A percentile compares a stretch with the other conserved stretches of the same genome.
Evolutionary conservation across 2,329 filamentous ascomycete species (phyloP).

Genomic region (Hirsutella thompsonii): DNA sequence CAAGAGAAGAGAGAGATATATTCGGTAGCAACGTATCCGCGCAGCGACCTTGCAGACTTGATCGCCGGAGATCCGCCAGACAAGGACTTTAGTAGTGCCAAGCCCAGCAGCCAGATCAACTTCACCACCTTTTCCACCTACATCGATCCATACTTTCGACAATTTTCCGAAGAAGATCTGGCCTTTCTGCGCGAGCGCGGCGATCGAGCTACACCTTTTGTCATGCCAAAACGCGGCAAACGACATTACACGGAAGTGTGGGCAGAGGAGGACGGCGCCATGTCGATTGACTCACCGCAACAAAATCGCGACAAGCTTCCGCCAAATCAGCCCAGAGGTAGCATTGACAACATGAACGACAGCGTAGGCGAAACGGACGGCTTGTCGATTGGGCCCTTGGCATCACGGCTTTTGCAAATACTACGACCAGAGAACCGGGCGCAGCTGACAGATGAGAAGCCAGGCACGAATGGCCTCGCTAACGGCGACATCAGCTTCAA

Average conservation of each 20-base stretch:
- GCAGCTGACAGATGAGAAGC: conserved; percentile 41
- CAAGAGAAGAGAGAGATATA: conserved; percentile 83
- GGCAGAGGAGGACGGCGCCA: conserved; percentile 83
- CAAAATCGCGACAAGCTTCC: conserved; percentile 53
- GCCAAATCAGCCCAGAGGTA: conserved; percentile 72
- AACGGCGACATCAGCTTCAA: conserved; percentile 44
- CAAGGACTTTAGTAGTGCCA: conserved; percentile 89
- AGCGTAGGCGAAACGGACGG: conserved; percentile 79
- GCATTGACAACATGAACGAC: conserved; percentile 77
- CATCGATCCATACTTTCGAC: conserved; percentile 81
- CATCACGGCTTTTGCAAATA: conserved; percentile 66
- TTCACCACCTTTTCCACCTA: conserved; percentile 89
- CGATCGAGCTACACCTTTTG: conserved; percentile 70
- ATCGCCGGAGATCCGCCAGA: conserved; percentile 85
- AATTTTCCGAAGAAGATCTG: conserved; percentile 84
- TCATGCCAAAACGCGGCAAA: conserved; percentile 75
- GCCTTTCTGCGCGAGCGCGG: conserved; percentile 85
- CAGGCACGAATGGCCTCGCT: conserved; percentile 35
- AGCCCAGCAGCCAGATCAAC: conserved; percentile 87
- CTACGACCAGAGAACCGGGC: conserved; percentile 63
- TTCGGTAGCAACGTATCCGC: conserved; percentile 74
- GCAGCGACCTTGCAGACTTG: conserved; percentile 65
- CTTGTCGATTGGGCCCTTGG: conserved; percentile 75
- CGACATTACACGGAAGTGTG: conserved; percentile 82
- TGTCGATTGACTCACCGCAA: conserved; percentile 56